A percentile compares a stretch with the other conserved stretches of the same genome.
Evolutionary conservation across 495 filamentous ascomycete species (phyloP).

Genomic region (Penicillium herquei): DNA sequence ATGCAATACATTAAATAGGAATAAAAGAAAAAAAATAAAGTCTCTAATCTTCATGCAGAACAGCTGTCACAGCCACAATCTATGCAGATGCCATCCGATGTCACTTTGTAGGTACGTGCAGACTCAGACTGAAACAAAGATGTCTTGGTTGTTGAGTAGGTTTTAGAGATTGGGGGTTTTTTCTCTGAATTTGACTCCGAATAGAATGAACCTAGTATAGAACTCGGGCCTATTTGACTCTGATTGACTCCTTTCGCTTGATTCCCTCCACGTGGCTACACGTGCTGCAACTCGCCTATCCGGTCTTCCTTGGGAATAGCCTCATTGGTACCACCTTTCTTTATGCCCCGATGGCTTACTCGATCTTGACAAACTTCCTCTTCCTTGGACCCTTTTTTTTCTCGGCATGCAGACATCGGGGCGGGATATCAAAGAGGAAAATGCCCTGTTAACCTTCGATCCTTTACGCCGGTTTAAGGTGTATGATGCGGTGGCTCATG

Average conservation of each 20-base stretch:
- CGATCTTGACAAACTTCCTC: neutral
- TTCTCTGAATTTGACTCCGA: neutral
- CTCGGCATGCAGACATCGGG: neutral
- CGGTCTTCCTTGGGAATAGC: constrained; percentile 16
- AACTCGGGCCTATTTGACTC: neutral
- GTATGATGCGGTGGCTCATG: neutral
- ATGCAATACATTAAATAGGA: neutral
- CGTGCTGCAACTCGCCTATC: constrained; percentile 29
- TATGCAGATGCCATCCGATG: neutral
- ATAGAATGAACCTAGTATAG: too few relatives aligned
- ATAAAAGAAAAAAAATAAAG: neutral
- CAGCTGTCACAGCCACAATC: constrained; percentile 7
- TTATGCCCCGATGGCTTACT: constrained; percentile 17
- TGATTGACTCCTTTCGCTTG: neutral
- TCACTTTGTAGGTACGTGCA: constrained; percentile 3
- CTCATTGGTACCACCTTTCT: constrained; percentile 11
- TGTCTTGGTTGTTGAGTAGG: neutral
- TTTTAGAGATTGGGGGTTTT: neutral
- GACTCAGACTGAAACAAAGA: constrained; percentile 4
- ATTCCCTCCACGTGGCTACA: constrained; percentile 24
- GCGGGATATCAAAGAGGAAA: too few relatives aligned
- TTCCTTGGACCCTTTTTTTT: neutral
- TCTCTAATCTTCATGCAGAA: constrained; percentile 9
- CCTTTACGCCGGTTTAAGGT: too few relatives aligned
- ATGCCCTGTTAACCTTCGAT: too few relatives aligned